Base-by-base conservation (phyloP, 2,329 filamentous ascomycete species). In the Phaeophleospora eucalypticola region DNA sequence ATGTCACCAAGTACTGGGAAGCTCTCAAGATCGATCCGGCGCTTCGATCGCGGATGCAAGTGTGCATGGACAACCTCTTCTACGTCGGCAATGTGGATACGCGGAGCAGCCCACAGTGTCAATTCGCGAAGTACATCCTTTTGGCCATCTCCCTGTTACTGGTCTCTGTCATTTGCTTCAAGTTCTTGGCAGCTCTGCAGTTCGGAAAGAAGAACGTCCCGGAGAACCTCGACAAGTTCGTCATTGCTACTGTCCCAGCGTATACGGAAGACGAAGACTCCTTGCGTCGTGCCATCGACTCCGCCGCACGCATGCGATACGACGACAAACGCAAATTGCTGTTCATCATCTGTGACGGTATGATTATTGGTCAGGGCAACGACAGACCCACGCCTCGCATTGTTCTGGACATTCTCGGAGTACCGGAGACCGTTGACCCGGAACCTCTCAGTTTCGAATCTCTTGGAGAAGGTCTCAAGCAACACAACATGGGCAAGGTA, bases 261-360 rank as follows among this genome's bases (percentile, higher is more conserved):
- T 98, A 98, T 63, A 98, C 93, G 0, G 93, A 98, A 74, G 93
- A 97, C 65, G 94, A 98, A 68, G 94, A 98, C 0, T 97, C 91
- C 29, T 78, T 98, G 19, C 89, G 93, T 45, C 90, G 91, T 76
- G 93, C 93, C 49, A 95, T 98, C 60, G 93, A 98, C 67, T 98
- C 93, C 0, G 87, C 89, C 49, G 90, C 93, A 20, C 81, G 89
- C 51, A 96, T 96, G 89, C 84, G 83, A 57, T 98, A 98, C 65
- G 93, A 98, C 62, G 91, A 98, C 66, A 98, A 98, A 75, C 88
- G 93, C 63, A 98, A 98, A 75, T 78, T 98, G 10, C 76, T 98
- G 19, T 82, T 95, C 56, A 78, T 98, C 52, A 77, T 98, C 54
- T 98, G 93, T 63, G 93, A 98, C 64, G 93, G 93, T 71, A 97